phyloP scores from a whole-genome alignment of 768 basidiomycete genomes.

The Cubamyces sp. region DNA sequence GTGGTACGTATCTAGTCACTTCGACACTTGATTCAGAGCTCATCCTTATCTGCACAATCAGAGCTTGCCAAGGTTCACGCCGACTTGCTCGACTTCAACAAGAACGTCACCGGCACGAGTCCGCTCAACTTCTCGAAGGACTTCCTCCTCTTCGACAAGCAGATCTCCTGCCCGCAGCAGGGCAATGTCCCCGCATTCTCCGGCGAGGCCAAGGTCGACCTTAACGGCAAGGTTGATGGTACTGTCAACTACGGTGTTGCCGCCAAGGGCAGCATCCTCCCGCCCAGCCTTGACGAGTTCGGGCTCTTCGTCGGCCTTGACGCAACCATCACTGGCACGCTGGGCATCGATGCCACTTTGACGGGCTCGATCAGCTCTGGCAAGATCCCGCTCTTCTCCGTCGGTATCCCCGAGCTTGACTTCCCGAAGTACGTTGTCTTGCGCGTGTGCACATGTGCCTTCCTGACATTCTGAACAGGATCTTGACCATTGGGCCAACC shows the following conservation, averaged over 20 bases:
- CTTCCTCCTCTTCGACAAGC: constrained; percentile 27
- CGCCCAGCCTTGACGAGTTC: constrained; percentile 29
- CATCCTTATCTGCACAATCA: not conserved
- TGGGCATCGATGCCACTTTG: constrained; percentile 43
- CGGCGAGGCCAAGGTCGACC: constrained; percentile 29
- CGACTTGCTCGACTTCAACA: constrained; percentile 21
- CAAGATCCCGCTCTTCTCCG: constrained; percentile 43
- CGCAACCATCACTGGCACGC: constrained; percentile 43
- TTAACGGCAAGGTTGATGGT: constrained; percentile 39
- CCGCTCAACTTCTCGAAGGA: constrained; percentile 29
- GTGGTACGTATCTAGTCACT: not conserved
- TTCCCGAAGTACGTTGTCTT: constrained; percentile 48
- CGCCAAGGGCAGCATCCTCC: constrained; percentile 49
- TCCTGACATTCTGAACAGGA: constrained; percentile 31
- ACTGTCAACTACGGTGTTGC: constrained; percentile 44
- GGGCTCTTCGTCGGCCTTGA: constrained; percentile 37
- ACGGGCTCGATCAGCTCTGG: constrained; percentile 48
- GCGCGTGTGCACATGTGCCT: not conserved
- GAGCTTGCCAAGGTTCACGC: constrained; percentile 3
- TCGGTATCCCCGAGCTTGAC: constrained; percentile 52
- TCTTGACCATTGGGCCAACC: constrained; percentile 52
- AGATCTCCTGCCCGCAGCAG: constrained; percentile 25
- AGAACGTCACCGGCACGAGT: constrained; percentile 18
- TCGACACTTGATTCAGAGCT: no score
- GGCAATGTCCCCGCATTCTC: constrained; percentile 25